Percentiles rank a stretch among this genome's conserved stretches.
Evolutionary conservation across 345 rosid species (phyloP).

Genomic region (Salix caprea): DNA sequence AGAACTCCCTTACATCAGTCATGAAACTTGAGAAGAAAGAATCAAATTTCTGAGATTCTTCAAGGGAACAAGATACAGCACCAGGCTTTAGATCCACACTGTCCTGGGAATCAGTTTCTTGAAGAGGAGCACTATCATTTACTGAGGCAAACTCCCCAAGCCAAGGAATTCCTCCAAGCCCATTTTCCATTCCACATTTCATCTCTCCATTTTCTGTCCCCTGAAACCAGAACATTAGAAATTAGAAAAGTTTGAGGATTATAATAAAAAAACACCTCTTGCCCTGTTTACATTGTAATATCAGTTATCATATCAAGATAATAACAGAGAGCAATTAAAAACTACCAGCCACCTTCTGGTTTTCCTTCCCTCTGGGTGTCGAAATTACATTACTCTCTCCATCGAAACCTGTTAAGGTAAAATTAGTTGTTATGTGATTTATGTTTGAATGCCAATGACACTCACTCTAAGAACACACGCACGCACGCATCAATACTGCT

Average conservation of each 20-base stretch:
- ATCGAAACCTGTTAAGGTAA: slow-evolving; percentile 22
- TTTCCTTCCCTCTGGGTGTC: slow-evolving; percentile 28
- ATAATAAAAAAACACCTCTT: too few species aligned
- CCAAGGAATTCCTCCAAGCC: slow-evolving; percentile 58
- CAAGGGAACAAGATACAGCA: slow-evolving; percentile 49
- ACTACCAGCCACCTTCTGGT: slow-evolving; percentile 85
- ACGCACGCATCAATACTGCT: neutral
- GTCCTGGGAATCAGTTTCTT: slow-evolving; percentile 25
- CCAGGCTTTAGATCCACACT: slow-evolving; percentile 23
- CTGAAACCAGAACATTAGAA: slow-evolving; percentile 30
- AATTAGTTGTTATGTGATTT: neutral
- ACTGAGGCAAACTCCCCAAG: slow-evolving; percentile 44
- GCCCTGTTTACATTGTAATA: too few species aligned
- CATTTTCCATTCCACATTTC: slow-evolving; percentile 53
- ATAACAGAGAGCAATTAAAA: slow-evolving; percentile 41
- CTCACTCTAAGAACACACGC: neutral
- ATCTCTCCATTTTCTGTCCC: slow-evolving; percentile 38
- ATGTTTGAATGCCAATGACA: neutral
- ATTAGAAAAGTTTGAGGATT: neutral
- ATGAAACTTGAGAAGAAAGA: slow-evolving; percentile 57
- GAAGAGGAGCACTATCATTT: slow-evolving; percentile 31
- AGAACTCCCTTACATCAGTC: slow-evolving; percentile 54
- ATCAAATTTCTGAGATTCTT: slow-evolving; percentile 61
- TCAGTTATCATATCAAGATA: slow-evolving; percentile 15
- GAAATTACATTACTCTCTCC: slow-evolving; percentile 31